Conservation (phyloP, 2,329 filamentous ascomycete genomes). For the Lasiodiplodia gonubiensis region DNA sequence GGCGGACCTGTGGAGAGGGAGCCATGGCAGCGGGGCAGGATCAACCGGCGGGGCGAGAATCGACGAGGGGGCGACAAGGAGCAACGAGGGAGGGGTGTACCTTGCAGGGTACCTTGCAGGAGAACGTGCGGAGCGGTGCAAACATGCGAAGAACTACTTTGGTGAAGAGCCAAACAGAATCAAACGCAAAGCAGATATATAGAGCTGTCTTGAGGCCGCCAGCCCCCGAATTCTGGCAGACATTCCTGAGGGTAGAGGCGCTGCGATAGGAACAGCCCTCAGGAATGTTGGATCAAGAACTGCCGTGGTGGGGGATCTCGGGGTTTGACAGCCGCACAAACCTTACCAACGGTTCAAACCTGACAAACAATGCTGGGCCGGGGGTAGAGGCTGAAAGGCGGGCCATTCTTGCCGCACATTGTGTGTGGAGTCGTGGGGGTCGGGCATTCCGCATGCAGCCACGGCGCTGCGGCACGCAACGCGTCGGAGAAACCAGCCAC, state of each 20-base stretch:
- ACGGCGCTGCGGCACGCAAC: conserved; percentile 11
- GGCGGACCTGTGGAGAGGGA: conserved; percentile 30
- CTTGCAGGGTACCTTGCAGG: conserved; percentile 31
- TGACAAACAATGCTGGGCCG: conserved; percentile 27
- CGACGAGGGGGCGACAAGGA: conserved; percentile 30
- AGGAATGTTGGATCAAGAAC: conserved; percentile 41
- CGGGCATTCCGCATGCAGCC: conserved; percentile 29
- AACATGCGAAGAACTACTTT: conserved; percentile 38
- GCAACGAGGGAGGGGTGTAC: conserved; percentile 30
- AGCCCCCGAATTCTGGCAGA: conserved; percentile 39
- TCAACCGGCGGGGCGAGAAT: conserved; percentile 36
- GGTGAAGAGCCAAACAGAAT: conserved; percentile 39
- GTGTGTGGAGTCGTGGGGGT: conserved; percentile 18
- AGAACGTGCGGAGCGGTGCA: conserved; percentile 36
- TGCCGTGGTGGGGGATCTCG: conserved; percentile 29
- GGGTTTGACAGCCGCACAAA: conserved; percentile 36
- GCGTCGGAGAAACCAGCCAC: conserved; percentile 27
- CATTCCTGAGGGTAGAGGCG: conserved; percentile 40
- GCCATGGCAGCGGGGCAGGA: conserved; percentile 33
- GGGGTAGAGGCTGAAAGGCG: conserved; percentile 27
- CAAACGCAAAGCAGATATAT: conserved; percentile 46
- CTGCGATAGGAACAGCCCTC: conserved; percentile 41
- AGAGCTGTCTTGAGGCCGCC: conserved; percentile 41
- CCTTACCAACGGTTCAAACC: conserved; percentile 35
- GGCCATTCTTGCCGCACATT: conserved; percentile 25